Percentiles rank a stretch among this genome's conserved stretches.
These are phyloP conservation scores for Ceratocystis variospora DNA, from an alignment of 2,329 filamentous ascomycete species.

Conservation along the genomic window DNA sequence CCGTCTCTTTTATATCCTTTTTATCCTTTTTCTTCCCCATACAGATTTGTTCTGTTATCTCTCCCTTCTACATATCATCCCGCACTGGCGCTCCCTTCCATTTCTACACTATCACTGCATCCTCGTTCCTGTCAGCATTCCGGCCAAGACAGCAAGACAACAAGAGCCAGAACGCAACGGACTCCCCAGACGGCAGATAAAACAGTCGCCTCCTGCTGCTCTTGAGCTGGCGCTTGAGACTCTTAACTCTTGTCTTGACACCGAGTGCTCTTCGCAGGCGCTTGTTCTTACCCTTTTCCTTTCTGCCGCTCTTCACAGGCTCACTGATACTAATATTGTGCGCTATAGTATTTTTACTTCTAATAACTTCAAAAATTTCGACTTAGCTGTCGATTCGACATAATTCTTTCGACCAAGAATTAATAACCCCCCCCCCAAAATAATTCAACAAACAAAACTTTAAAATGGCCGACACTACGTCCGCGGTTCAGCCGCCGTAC, in stretches of 20 bases:
- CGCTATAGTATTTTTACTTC: constrained; percentile 12
- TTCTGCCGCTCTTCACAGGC: not conserved
- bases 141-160: not conserved
- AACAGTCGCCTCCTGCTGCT: not conserved
- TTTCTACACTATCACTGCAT: constrained; percentile 16
- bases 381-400: constrained; percentile 17
- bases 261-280: not conserved
- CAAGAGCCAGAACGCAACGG: not conserved
- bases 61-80: constrained; percentile 16
- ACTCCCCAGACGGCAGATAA: not conserved
- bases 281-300: not conserved
- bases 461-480: constrained; percentile 43
- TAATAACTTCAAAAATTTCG: constrained; percentile 20
- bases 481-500: constrained; percentile 44
- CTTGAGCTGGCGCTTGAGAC: not conserved
- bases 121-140: constrained; percentile 21
- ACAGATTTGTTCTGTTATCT: constrained; percentile 21
- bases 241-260: not conserved
- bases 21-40: constrained; percentile 35
- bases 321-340: not conserved
- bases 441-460: constrained; percentile 20
- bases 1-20: constrained; percentile 26
- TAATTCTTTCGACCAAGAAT: constrained; percentile 20
- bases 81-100: constrained; percentile 11
- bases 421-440: constrained; percentile 14